Evolutionary conservation across 768 basidiomycete genomes (phyloP), one percentile per base, ranked within the genome.

Genomic region (Mycena crocata): DNA sequence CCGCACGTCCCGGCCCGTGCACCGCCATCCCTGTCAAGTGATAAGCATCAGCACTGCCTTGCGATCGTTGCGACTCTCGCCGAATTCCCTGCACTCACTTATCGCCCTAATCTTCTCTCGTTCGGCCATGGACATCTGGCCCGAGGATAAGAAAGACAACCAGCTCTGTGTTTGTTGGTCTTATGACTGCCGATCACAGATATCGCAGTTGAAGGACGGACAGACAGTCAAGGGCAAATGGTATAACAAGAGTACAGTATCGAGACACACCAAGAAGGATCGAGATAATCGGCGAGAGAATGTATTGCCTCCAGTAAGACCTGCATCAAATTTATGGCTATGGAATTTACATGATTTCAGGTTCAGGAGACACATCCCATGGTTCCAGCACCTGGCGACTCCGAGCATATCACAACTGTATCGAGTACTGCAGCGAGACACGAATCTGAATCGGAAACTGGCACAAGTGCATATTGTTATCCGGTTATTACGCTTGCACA

Each of bases 161-260:
- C 2, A 15, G 8, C 14, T 62, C 26, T 62, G 60, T 35, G 21
- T 26, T 19, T 62, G 60, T 40, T 42, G 49, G 15, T 19, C 60
- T 45, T 32, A 51, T 26, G 60, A 62, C 35, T 62, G 60, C 21
- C n/a, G 1, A 21, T 21, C 39, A 15, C 30, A 44, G 45, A 48
- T 19, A 19, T 62, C 49, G 61, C n/a, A 17, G 19, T 14, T 45
- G 44, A 32, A 24, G 24, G 62, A 64, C 50, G 54, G 62, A 15
- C 1, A 31, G 28, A 49, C 21, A 21, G 57, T 15, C 37, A 64
- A 46, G 34, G 62, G 62, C 9, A 14, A 21, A 13, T 64, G 62
- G 62, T 46, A 49, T 5, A 0, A 1, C 62, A 57, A 56, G 26
- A 17, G n/a, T 35, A 56, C 62, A 17, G 45, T 49, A 13, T 13